These are phyloP conservation scores for Sporodiniella umbellata DNA, from an alignment of 371 early-diverging fungal genomes.

Conservation along the genomic window DNA sequence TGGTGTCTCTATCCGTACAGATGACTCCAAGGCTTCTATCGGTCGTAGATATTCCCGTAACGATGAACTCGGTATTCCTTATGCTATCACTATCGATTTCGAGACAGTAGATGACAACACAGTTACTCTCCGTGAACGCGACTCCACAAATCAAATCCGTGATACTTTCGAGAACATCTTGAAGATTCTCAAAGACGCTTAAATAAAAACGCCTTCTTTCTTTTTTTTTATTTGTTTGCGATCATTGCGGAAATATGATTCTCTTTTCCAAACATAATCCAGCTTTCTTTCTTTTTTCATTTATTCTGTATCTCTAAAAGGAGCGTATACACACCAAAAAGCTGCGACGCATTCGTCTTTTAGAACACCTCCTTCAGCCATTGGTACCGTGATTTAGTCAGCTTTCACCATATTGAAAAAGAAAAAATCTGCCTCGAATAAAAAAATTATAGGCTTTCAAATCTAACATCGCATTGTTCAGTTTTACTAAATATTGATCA, in stretches of 20 bases:
- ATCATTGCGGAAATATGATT: background rate
- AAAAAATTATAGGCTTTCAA: no score
- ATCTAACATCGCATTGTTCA: no score
- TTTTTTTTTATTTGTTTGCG: background rate
- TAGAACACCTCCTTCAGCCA: slow-evolving; percentile 24
- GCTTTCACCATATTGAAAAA: slow-evolving; percentile 25
- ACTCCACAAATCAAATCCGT: slow-evolving; percentile 95
- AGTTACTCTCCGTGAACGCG: slow-evolving; percentile 98
- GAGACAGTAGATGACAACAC: slow-evolving; percentile 92
- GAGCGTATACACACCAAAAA: slow-evolving; percentile 31
- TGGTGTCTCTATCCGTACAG: slow-evolving; percentile 72
- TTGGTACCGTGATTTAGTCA: slow-evolving; percentile 18
- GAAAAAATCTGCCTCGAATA: no score
- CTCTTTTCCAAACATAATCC: slow-evolving; percentile 13
- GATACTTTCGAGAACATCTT: slow-evolving; percentile 71
- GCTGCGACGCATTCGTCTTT: slow-evolving; percentile 33
- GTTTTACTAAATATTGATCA: no score
- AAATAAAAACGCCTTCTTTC: background rate
- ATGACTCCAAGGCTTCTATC: slow-evolving; percentile 90
- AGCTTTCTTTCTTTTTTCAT: slow-evolving; percentile 14
- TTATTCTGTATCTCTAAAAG: slow-evolving; percentile 8
- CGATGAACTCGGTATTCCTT: slow-evolving; percentile 99
- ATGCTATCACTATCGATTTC: slow-evolving; percentile 98
- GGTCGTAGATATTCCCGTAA: slow-evolving; percentile 98
- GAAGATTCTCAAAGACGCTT: slow-evolving; percentile 47